Evolutionary conservation across 495 filamentous ascomycete species (phyloP).

Genomic region (Viridothelium virens): DNA sequence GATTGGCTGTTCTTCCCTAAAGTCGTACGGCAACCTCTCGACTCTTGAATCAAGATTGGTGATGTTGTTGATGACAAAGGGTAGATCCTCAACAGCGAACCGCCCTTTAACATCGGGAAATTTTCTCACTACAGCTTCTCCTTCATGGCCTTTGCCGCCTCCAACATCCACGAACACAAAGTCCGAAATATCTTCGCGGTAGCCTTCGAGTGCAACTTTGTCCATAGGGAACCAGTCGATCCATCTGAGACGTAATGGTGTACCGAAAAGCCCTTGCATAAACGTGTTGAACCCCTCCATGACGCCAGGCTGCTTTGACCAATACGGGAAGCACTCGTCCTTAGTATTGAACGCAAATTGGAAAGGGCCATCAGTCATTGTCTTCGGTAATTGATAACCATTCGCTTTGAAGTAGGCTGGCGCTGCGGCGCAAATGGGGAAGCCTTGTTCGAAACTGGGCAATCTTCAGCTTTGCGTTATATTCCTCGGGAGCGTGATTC

Average conservation of each 20-base stretch:
- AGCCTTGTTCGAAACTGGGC: slow-evolving; percentile 10
- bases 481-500: neutral
- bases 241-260: slow-evolving; percentile 11
- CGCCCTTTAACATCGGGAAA: slow-evolving; percentile 15
- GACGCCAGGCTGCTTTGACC: slow-evolving; percentile 13
- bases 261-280: slow-evolving; percentile 20
- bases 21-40: slow-evolving; percentile 18
- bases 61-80: slow-evolving; percentile 20
- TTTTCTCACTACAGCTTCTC: slow-evolving; percentile 10
- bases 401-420: slow-evolving; percentile 17
- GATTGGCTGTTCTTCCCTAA: slow-evolving; percentile 18
- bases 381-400: slow-evolving; percentile 11
- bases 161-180: slow-evolving; percentile 19
- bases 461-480: neutral
- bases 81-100: slow-evolving; percentile 17
- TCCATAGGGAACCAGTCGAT: slow-evolving; percentile 16
- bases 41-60: slow-evolving; percentile 13
- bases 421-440: slow-evolving; percentile 8
- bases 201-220: slow-evolving; percentile 6
- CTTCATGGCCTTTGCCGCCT: slow-evolving; percentile 20
- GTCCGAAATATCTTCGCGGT: slow-evolving; percentile 9
- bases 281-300: slow-evolving; percentile 17
- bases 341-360: slow-evolving; percentile 17
- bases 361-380: slow-evolving; percentile 16
- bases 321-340: slow-evolving; percentile 13